Evolutionary conservation across 164 flowering plant genomes (phyloP).

Genomic region (Kingdonia uniflora): DNA sequence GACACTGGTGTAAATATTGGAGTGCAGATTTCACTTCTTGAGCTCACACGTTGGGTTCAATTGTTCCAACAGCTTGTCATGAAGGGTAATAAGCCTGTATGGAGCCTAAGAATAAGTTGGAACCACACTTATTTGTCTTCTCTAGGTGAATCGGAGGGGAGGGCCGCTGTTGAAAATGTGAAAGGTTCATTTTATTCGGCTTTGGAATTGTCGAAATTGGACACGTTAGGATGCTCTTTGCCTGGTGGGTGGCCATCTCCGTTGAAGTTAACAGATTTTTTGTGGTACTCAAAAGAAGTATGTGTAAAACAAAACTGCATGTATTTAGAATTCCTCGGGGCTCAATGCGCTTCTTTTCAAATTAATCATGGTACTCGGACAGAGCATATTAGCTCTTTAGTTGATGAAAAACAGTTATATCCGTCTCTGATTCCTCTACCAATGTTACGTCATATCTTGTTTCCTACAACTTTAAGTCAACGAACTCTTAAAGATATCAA

Average conservation of each 20-base stretch:
- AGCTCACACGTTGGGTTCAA: constrained; percentile 84
- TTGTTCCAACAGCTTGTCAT: constrained; percentile 66
- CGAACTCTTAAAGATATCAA: background rate
- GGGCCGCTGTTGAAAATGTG: constrained; percentile 34
- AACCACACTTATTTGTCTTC: constrained; percentile 82
- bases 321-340: constrained; percentile 67
- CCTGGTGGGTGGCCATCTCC: constrained; percentile 96
- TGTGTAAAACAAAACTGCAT: constrained; percentile 53
- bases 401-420: constrained; percentile 13
- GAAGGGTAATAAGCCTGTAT: constrained; percentile 47
- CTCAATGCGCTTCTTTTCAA: constrained; percentile 41
- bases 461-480: constrained; percentile 21
- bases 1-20: constrained; percentile 33
- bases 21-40: constrained; percentile 53
- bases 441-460: constrained; percentile 26
- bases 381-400: constrained; percentile 8
- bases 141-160: constrained; percentile 60
- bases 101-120: constrained; percentile 86
- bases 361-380: background rate
- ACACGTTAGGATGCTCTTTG: constrained; percentile 21
- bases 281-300: constrained; percentile 47
- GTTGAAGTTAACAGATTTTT: constrained; percentile 33
- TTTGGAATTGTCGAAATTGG: constrained; percentile 11
- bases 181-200: constrained; percentile 27
- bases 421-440: constrained; percentile 15